Base-by-base conservation (phyloP, 306 rosid species). In the Cicer bijugum region DNA sequence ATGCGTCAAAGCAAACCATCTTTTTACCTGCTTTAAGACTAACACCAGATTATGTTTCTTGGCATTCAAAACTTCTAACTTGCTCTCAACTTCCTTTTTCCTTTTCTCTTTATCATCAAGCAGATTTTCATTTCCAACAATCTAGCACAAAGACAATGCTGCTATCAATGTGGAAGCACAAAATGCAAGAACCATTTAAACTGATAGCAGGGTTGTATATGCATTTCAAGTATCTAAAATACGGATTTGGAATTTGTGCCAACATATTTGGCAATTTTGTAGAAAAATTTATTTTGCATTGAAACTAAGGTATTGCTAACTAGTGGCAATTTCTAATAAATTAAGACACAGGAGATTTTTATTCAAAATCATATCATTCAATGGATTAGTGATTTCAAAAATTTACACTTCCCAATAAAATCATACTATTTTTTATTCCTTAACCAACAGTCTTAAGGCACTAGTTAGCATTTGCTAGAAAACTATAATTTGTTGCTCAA, bases 31-130 rank as follows among this genome's bases (percentile, higher is more conserved):
- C 82, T 95, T 95, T 80, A 95, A 85, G 58, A 84, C 88, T 51
- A 79, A 85, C n/a, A 95, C 99, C 28, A 91, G 84, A 72, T 78
- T 89, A 78, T 95, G 99, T 72, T 91, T 95, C 80, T 87, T 90
- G 6, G 79, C 88, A 78, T 88, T 90, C 91, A 95, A 78, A 67
- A 88, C 88, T 43, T 88, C 73, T 75, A 95, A 74, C 84, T 88
- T 91, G 51, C 85, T 93, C 83, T 88, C 90, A 14, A 95, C 89
- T 75, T 90, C 97, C 69, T 65, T 86, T 81, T 85, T 91, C 86
- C 99, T 85, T 40, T 88, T 86, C 79, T 57, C 82, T 72, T 83
- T 85, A 15, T 64, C 94, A 73, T 75, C 64, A 38, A 20, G 59
- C 71, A 82, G 43, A 58, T 70, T 91, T n/a, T 35, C 89, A 69